Evolutionary conservation across 2,329 filamentous ascomycete species (phyloP).

Genomic region (Pseudogymnoascus verrucosus): DNA sequence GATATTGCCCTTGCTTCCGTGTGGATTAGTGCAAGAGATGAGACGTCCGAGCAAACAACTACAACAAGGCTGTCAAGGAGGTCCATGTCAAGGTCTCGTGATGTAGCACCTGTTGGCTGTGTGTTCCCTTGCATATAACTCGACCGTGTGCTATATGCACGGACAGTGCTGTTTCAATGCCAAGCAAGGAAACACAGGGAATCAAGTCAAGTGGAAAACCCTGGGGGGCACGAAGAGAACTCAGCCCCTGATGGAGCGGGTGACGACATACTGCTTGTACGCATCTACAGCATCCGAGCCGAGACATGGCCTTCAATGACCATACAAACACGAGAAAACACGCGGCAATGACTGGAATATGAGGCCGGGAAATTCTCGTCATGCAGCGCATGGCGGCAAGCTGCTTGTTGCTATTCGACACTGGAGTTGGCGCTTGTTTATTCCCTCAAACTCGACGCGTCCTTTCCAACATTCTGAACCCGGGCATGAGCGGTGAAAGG

Average conservation of each 20-base stretch:
- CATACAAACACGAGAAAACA: background rate
- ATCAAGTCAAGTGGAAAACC: background rate
- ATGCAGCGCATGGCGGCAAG: background rate
- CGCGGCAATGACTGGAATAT: background rate
- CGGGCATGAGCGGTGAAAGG: background rate
- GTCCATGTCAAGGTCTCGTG: background rate
- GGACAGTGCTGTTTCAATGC: background rate
- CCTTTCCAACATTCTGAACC: background rate
- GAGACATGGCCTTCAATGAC: background rate
- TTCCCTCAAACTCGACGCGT: background rate
- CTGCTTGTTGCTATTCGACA: background rate
- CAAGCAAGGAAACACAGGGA: background rate
- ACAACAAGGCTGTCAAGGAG: background rate
- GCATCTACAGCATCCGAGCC: background rate
- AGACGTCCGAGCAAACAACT: background rate
- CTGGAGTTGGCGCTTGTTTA: background rate
- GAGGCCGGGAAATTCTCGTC: background rate
- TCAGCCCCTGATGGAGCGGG: background rate
- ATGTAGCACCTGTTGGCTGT: background rate
- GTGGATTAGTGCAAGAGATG: background rate
- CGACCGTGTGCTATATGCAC: background rate
- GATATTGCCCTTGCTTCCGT: background rate
- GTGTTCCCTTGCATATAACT: background rate
- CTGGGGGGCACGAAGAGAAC: background rate
- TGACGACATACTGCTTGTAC: background rate